Conservation (phyloP, 2,329 filamentous ascomycete genomes). For the Diaporthe citrichinensis region DNA sequence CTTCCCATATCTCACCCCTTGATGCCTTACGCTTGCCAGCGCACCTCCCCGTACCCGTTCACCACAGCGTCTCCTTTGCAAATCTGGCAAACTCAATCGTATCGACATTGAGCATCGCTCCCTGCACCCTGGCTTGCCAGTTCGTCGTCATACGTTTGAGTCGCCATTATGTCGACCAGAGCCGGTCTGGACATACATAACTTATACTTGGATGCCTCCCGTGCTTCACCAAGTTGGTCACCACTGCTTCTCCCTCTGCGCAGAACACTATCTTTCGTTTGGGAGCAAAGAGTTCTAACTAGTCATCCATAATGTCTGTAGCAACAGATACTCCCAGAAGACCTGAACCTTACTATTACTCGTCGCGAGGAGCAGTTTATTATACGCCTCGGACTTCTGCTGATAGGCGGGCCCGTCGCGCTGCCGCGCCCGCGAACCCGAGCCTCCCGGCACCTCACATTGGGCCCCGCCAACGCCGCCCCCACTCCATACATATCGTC, state of each 20-base stretch:
- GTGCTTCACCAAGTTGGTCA: slow-evolving; percentile 37
- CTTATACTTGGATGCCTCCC: slow-evolving; percentile 21
- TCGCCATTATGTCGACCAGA: slow-evolving; percentile 40
- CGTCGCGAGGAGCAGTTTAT: slow-evolving; percentile 42
- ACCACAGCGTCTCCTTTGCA: slow-evolving; percentile 15
- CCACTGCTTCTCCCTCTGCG: slow-evolving; percentile 1
- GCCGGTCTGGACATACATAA: slow-evolving; percentile 30
- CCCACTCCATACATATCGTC: slow-evolving; percentile 69
- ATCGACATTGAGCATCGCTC: slow-evolving; percentile 23
- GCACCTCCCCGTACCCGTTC: slow-evolving; percentile 24
- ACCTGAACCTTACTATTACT: slow-evolving; percentile 40
- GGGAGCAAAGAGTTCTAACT: slow-evolving; percentile 15
- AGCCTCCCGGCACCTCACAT: slow-evolving; percentile 58
- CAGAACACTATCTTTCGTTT: background rate
- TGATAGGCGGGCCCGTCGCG: slow-evolving; percentile 45
- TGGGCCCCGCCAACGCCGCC: slow-evolving; percentile 64
- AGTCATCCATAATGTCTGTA: slow-evolving; percentile 27
- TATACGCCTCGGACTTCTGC: slow-evolving; percentile 41
- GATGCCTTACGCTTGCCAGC: slow-evolving; percentile 32
- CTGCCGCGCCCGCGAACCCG: slow-evolving; percentile 42
- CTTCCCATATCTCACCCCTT: slow-evolving; percentile 25
- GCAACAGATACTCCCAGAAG: slow-evolving; percentile 30
- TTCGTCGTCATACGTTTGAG: slow-evolving; percentile 25
- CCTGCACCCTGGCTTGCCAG: slow-evolving; percentile 30
- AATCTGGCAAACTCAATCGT: slow-evolving; percentile 19